Evolutionary conservation across 2,329 filamentous ascomycete species (phyloP).

Genomic region (Coniochaeta sp.): DNA sequence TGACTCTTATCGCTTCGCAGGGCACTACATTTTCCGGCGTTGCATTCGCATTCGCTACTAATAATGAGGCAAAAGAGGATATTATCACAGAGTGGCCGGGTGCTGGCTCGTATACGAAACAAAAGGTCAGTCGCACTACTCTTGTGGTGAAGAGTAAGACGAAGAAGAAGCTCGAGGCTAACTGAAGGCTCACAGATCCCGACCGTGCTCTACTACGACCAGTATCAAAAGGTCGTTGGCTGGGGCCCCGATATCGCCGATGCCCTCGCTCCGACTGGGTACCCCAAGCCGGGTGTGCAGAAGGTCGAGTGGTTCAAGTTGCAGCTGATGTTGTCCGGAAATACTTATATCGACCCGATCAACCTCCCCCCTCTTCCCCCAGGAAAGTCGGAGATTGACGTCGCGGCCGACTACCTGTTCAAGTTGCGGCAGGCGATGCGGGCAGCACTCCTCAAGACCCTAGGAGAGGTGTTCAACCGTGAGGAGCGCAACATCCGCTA

Average conservation of each 20-base stretch:
- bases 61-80: conserved; percentile 95
- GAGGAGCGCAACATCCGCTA: conserved; percentile 98
- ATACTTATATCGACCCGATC: conserved; percentile 98
- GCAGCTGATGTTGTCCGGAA: conserved; percentile 96
- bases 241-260: conserved; percentile 99
- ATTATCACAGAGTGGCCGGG: conserved; percentile 99
- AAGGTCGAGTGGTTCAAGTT: conserved; percentile 99
- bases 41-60: conserved; percentile 93
- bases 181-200: conserved; percentile 63
- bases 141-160: too few species aligned
- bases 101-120: conserved; percentile 94
- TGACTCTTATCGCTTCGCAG: conserved; percentile 34
- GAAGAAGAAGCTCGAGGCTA: neutral
- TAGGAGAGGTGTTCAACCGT: conserved; percentile 95
- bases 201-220: conserved; percentile 98
- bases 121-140: conserved; percentile 61
- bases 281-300: conserved; percentile 94
- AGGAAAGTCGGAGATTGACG: conserved; percentile 97
- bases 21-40: conserved; percentile 97
- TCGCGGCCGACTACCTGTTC: conserved; percentile 98
- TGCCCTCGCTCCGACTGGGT: conserved; percentile 90
- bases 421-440: conserved; percentile 97
- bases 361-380: conserved; percentile 95
- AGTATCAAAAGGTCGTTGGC: conserved; percentile 98
- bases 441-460: conserved; percentile 87